Conservation (phyloP, 2,329 filamentous ascomycete species). For the Trichoderma hamatum region DNA sequence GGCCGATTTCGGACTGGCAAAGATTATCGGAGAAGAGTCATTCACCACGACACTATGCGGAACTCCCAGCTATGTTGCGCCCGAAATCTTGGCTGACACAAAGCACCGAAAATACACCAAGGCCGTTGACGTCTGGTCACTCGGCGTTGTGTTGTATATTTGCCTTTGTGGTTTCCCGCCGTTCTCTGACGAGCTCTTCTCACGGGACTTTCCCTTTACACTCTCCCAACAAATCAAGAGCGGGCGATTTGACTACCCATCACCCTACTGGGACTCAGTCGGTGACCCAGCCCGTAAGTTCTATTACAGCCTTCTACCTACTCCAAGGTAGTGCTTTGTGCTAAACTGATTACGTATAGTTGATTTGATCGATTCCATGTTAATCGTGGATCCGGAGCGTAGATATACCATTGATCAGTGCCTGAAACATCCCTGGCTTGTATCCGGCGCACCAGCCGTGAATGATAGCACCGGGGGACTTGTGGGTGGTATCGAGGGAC, state of each 20-base stretch:
- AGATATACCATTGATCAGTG: slow-evolving; percentile 90
- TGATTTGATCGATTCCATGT: slow-evolving; percentile 92
- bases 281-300: slow-evolving; percentile 68
- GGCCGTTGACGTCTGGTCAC: slow-evolving; percentile 93
- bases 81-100: slow-evolving; percentile 85
- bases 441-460: slow-evolving; percentile 59
- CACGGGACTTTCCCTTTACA: slow-evolving; percentile 78
- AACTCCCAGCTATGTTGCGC: slow-evolving; percentile 96
- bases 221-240: slow-evolving; percentile 87
- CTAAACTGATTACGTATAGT: slow-evolving; percentile 44
- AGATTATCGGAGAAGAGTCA: slow-evolving; percentile 97
- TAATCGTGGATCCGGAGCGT: slow-evolving; percentile 81
- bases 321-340: not conserved
- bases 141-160: slow-evolving; percentile 97
- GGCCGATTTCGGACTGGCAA: slow-evolving; percentile 94
- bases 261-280: slow-evolving; percentile 78
- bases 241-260: slow-evolving; percentile 91
- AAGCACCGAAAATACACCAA: slow-evolving; percentile 87
- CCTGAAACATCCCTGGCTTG: slow-evolving; percentile 88
- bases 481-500: slow-evolving; percentile 77
- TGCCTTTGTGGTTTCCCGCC: slow-evolving; percentile 96
- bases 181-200: slow-evolving; percentile 91
- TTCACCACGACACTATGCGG: slow-evolving; percentile 96
- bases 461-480: slow-evolving; percentile 91
- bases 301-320: not conserved